Conservation (phyloP, 805 yeast genomes). For the Torulaspora microellipsoides region DNA sequence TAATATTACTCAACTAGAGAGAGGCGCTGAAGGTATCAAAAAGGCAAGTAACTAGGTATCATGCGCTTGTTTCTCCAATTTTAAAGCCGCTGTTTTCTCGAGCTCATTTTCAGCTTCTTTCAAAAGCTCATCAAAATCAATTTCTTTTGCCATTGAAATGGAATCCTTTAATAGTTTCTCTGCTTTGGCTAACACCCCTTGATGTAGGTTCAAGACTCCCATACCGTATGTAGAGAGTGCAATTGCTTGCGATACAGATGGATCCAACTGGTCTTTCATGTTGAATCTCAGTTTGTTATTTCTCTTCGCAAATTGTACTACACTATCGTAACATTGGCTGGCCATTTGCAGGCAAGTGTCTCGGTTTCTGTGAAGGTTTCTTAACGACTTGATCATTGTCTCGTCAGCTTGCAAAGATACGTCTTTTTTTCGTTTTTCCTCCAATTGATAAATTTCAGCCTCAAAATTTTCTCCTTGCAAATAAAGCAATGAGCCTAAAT, state of each 20-base stretch:
- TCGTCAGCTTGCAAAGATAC: constrained; percentile 23
- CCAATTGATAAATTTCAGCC: constrained; percentile 38
- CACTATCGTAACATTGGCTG: constrained; percentile 40
- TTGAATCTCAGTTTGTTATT: constrained; percentile 33
- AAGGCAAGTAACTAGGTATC: too few species aligned
- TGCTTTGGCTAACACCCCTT: constrained; percentile 52
- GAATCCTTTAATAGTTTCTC: constrained; percentile 62
- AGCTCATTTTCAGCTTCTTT: constrained; percentile 64
- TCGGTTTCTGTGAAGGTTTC: constrained; percentile 25
- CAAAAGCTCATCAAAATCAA: constrained; percentile 59
- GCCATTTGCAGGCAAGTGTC: constrained; percentile 35
- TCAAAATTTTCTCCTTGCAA: constrained; percentile 63
- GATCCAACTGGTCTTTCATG: constrained; percentile 36
- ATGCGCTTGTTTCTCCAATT: constrained; percentile 8
- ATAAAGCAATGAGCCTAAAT: constrained; percentile 64
- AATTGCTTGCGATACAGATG: constrained; percentile 55
- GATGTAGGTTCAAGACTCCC: constrained; percentile 72
- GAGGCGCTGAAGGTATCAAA: too few species aligned
- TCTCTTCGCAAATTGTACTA: constrained; percentile 39
- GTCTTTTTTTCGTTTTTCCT: constrained; percentile 25
- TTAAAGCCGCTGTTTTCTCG: constrained; percentile 36
- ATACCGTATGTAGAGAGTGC: constrained; percentile 81
- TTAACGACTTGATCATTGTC: constrained; percentile 19
- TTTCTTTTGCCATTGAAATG: constrained; percentile 60
- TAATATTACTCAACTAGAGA: too few species aligned